phyloP scores from a whole-genome alignment of 2,329 filamentous ascomycete species.

The Malbranchea zuffiana region DNA sequence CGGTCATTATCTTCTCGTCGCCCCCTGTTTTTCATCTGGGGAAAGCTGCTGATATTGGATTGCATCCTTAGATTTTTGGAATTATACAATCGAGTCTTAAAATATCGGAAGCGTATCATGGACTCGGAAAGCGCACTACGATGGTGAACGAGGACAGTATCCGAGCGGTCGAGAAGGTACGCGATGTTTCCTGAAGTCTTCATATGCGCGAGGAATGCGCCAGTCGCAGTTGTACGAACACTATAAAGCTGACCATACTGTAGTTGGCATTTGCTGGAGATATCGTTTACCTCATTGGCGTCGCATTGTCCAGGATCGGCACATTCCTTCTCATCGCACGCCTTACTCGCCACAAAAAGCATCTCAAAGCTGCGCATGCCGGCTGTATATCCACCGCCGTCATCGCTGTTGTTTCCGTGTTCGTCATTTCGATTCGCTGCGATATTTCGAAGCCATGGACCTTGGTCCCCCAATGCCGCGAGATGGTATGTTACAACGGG shows the following conservation, averaged over 20 bases:
- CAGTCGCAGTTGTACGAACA: background rate
- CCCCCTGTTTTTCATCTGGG: background rate
- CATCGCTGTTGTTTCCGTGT: conserved; percentile 10
- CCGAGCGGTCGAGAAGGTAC: conserved; percentile 11
- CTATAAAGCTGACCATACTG: background rate
- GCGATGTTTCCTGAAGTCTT: background rate
- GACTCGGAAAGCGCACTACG: conserved; percentile 11
- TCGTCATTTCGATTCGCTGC: conserved; percentile 13
- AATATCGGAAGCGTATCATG: conserved; percentile 12
- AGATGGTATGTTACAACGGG: conserved; percentile 7
- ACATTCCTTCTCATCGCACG: conserved; percentile 14
- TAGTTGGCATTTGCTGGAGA: conserved; percentile 13
- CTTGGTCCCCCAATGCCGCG: conserved; percentile 10
- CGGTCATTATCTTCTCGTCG: background rate
- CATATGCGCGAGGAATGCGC: no score
- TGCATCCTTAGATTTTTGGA: conserved; percentile 11
- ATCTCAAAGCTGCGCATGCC: conserved; percentile 8
- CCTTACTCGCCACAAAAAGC: conserved; percentile 13
- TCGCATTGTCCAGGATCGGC: conserved; percentile 12
- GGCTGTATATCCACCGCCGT: conserved; percentile 7
- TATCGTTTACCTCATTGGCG: conserved; percentile 14
- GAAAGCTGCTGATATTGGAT: background rate
- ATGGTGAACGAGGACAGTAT: conserved; percentile 5
- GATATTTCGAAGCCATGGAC: conserved; percentile 11
- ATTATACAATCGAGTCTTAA: conserved; percentile 13